Percentiles rank a stretch among this genome's conserved stretches.
phyloP scores from a whole-genome alignment of 768 basidiomycete genomes.

The Galerina sulciceps region DNA sequence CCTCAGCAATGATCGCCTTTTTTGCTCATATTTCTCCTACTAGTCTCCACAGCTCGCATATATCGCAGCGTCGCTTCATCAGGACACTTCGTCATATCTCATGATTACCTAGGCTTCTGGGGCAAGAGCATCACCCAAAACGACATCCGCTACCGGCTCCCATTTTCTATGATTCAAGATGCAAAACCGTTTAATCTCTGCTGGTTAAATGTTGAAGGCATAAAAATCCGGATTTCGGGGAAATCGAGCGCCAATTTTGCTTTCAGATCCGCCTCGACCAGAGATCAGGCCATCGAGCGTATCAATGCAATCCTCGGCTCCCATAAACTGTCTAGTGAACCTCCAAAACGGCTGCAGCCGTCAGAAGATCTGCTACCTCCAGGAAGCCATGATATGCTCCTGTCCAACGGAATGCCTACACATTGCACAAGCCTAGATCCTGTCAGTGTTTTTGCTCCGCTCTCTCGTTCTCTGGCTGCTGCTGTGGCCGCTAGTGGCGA shows the following conservation, averaged over 20 bases:
- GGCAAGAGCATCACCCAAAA: conserved; percentile 40
- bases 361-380: background rate
- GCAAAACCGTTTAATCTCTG: conserved; percentile 37
- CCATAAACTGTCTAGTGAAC: background rate
- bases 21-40: background rate
- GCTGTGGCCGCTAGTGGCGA: conserved; percentile 31
- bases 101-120: conserved; percentile 49
- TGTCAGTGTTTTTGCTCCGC: conserved; percentile 46
- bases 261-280: conserved; percentile 43
- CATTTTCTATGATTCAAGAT: conserved; percentile 40
- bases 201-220: conserved; percentile 34
- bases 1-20: too few relatives aligned
- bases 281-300: conserved; percentile 48
- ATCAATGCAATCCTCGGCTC: conserved; percentile 22
- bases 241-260: conserved; percentile 50
- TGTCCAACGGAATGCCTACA: background rate
- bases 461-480: conserved; percentile 43
- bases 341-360: background rate
- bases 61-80: conserved; percentile 35
- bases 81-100: conserved; percentile 48
- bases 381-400: background rate
- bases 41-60: conserved; percentile 42
- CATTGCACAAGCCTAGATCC: conserved; percentile 26
- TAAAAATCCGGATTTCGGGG: conserved; percentile 50
- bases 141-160: conserved; percentile 48